phyloP scores from a whole-genome alignment of 225 moss, liverwort and hornwort genomes.

The Bryum argenteum region DNA sequence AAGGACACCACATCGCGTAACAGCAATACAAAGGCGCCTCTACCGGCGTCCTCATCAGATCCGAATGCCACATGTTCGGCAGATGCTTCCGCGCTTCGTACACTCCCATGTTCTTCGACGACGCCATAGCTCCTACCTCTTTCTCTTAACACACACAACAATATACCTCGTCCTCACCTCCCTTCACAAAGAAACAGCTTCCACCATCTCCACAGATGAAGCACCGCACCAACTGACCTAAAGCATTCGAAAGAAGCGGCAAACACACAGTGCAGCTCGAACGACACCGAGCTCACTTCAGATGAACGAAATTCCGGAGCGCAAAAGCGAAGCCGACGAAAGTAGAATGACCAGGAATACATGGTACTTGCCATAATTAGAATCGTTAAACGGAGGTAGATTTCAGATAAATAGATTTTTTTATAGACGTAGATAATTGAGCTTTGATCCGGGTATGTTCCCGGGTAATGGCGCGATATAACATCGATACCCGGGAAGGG shows the following conservation, averaged over 20 bases:
- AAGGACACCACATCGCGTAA: not conserved
- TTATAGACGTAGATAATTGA: too few relatives aligned
- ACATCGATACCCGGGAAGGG: not conserved
- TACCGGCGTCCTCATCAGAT: not conserved
- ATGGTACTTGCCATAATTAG: not conserved
- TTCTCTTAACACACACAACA: not conserved
- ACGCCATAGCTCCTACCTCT: not conserved
- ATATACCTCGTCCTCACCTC: not conserved
- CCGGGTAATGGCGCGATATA: too few relatives aligned
- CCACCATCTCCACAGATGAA: not conserved
- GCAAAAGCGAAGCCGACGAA: not conserved
- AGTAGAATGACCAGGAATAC: not conserved
- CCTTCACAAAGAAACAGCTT: not conserved
- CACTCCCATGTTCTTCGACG: not conserved
- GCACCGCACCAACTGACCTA: conserved; percentile 1
- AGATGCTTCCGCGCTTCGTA: not conserved
- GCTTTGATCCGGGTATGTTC: not conserved
- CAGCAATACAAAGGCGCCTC: not conserved
- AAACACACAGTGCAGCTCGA: not conserved
- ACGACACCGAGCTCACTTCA: not conserved
- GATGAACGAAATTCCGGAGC: not conserved
- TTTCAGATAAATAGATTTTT: too few relatives aligned
- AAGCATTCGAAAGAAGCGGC: not conserved
- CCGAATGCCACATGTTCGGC: not conserved
- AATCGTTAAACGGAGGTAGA: not conserved